These are phyloP conservation scores for Taphrina confusa DNA, from an alignment of 1,139 yeast genomes.

Conservation along the genomic window DNA sequence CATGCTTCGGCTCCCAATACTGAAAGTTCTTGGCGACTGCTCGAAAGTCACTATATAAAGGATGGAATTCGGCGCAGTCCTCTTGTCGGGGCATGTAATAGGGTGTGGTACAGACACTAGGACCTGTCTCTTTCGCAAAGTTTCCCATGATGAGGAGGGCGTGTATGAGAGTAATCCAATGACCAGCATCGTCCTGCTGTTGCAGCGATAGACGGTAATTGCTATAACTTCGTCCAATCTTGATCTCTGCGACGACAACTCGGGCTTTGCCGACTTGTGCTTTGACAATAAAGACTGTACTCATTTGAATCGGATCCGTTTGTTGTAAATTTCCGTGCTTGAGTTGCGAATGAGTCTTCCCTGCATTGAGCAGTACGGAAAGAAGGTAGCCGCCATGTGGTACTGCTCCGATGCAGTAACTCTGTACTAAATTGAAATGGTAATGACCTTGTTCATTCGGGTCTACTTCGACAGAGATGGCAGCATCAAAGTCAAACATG, in stretches of 20 bases:
- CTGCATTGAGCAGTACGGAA: slow-evolving; percentile 31
- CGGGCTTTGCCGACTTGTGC: slow-evolving; percentile 26
- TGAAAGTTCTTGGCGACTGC: slow-evolving; percentile 28
- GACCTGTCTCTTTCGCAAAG: slow-evolving; percentile 19
- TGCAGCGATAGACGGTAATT: slow-evolving; percentile 20
- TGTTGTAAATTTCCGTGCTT: slow-evolving; percentile 12
- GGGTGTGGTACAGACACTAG: slow-evolving; percentile 10
- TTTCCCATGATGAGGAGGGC: slow-evolving; percentile 23
- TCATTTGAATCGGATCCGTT: slow-evolving; percentile 28
- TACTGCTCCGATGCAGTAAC: slow-evolving; percentile 30
- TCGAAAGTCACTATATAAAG: slow-evolving; percentile 20
- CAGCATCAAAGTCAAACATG: slow-evolving; percentile 20
- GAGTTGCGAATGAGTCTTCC: slow-evolving; percentile 7
- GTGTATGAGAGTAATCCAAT: slow-evolving; percentile 27
- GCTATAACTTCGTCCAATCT: slow-evolving; percentile 31
- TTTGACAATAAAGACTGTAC: slow-evolving; percentile 21
- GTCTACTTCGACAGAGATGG: slow-evolving; percentile 2
- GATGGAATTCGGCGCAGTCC: slow-evolving; percentile 8
- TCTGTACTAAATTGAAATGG: background rate
- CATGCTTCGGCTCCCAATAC: slow-evolving; percentile 13
- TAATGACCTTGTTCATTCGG: background rate
- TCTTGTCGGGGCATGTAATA: background rate
- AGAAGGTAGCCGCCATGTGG: slow-evolving; percentile 33
- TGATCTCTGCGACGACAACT: slow-evolving; percentile 16
- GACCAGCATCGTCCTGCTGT: slow-evolving; percentile 22